Evolutionary conservation across 148 eudicot species (phyloP).

Genomic region (Beta vulgaris): DNA sequence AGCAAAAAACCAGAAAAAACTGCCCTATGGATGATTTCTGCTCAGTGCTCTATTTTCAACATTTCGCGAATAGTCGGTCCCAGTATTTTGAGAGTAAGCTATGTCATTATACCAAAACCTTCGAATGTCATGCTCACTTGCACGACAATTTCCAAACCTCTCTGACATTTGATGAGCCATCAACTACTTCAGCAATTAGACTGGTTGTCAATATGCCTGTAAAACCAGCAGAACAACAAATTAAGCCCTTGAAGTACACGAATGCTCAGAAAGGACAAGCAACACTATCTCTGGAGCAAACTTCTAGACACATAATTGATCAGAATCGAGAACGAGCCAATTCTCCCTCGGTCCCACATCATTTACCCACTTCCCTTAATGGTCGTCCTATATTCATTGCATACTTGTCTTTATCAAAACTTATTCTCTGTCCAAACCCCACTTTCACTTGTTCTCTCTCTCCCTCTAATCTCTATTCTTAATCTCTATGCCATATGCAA

Average conservation of each 20-base stretch:
- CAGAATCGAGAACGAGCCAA: not conserved
- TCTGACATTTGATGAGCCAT: conserved; percentile 61
- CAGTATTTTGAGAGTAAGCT: not conserved
- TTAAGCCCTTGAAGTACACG: not conserved
- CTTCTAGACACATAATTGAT: not conserved
- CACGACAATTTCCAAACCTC: conserved; percentile 62
- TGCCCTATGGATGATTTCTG: not conserved
- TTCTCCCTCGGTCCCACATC: not conserved
- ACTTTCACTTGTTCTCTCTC: not conserved
- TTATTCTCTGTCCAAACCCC: too few relatives aligned
- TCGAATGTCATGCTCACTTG: conserved; percentile 26
- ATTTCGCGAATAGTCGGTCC: not conserved
- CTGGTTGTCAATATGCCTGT: conserved; percentile 55
- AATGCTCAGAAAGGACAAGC: conserved; percentile 5
- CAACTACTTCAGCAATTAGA: conserved; percentile 55
- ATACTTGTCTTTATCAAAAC: not conserved
- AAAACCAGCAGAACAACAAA: conserved; percentile 11
- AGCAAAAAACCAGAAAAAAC: not conserved
- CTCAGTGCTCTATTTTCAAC: not conserved
- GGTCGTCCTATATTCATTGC: not conserved
- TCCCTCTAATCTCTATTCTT: not conserved
- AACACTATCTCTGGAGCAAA: not conserved
- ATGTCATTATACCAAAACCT: not conserved
- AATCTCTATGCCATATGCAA: not conserved
- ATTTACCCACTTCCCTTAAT: not conserved